phyloP scores from a whole-genome alignment of 2,329 filamentous ascomycete genomes.

The Trichoderma koningii region DNA sequence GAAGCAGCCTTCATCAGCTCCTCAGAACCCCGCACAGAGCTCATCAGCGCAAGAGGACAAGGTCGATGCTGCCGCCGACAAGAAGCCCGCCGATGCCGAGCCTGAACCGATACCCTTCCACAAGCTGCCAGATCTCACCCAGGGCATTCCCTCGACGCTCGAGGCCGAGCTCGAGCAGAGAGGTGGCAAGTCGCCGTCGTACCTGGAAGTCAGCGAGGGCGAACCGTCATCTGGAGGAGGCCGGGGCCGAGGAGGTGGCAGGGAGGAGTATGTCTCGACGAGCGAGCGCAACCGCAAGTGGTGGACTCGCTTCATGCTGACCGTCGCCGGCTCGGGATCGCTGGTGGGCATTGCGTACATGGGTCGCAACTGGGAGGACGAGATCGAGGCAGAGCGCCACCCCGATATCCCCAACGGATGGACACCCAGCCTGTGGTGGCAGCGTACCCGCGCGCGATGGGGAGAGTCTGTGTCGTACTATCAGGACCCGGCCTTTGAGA shows the following conservation, averaged over 20 bases:
- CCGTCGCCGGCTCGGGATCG: conserved; percentile 57
- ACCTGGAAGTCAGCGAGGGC: conserved; percentile 43
- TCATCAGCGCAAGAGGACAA: conserved; percentile 27
- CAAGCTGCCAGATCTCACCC: conserved; percentile 86
- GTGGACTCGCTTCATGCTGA: conserved; percentile 75
- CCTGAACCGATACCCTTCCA: conserved; percentile 55
- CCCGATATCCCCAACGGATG: conserved; percentile 78
- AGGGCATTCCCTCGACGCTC: conserved; percentile 90
- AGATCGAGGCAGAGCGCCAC: conserved; percentile 70
- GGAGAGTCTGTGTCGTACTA: conserved; percentile 84
- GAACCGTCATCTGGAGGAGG: conserved; percentile 35
- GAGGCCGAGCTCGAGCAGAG: conserved; percentile 67
- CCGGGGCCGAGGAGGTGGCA: conserved; percentile 46
- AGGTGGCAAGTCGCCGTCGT: conserved; percentile 40
- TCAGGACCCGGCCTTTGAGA: conserved; percentile 91
- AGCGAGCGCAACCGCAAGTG: conserved; percentile 78
- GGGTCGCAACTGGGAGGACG: conserved; percentile 85
- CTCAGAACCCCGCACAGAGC: conserved; percentile 15
- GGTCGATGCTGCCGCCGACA: conserved; percentile 31
- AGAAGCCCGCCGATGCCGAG: conserved; percentile 38
- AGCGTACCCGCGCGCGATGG: conserved; percentile 74
- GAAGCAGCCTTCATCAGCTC: conserved; percentile 20
- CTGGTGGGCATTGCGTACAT: conserved; percentile 69
- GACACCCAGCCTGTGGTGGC: conserved; percentile 74
- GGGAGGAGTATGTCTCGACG: conserved; percentile 85